phyloP scores from a whole-genome alignment of 169 alveolate genomes.

The Plasmodium inui region DNA sequence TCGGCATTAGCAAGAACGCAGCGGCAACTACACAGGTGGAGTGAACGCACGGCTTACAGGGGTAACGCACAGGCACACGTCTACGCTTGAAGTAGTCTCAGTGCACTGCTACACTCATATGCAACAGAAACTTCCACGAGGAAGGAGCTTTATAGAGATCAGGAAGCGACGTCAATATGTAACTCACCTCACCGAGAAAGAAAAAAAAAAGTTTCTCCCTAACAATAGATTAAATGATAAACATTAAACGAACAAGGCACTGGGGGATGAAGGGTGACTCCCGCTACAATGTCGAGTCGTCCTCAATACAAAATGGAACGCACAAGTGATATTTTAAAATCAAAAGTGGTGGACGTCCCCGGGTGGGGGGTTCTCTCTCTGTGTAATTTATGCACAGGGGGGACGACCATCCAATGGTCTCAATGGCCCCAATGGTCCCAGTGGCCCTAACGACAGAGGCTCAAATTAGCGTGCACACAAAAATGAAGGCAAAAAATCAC shows the following conservation, averaged over 20 bases:
- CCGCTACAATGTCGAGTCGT: neutral
- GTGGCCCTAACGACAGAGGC: too few species aligned
- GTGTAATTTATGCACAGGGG: too few species aligned
- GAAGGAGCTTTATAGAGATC: neutral
- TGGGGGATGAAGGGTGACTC: neutral
- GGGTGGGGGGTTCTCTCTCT: neutral
- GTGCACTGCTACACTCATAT: too few species aligned
- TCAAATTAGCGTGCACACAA: too few species aligned
- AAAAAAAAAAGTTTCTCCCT: neutral
- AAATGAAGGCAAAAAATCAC: too few species aligned
- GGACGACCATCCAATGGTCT: too few species aligned
- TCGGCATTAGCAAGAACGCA: too few species aligned
- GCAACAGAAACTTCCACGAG: conserved; percentile 16
- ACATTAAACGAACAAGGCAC: neutral
- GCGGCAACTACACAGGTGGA: too few species aligned
- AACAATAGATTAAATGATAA: neutral
- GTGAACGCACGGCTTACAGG: too few species aligned
- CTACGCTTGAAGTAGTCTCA: too few species aligned
- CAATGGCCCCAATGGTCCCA: too few species aligned
- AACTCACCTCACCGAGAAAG: conserved; percentile 22
- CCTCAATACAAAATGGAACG: neutral
- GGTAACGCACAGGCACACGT: too few species aligned
- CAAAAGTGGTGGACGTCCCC: neutral
- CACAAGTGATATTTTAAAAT: neutral
- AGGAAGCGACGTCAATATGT: conserved; percentile 51